These are phyloP conservation scores for Hericium alpestre DNA, from an alignment of 768 basidiomycete species.

Conservation along the genomic window DNA sequence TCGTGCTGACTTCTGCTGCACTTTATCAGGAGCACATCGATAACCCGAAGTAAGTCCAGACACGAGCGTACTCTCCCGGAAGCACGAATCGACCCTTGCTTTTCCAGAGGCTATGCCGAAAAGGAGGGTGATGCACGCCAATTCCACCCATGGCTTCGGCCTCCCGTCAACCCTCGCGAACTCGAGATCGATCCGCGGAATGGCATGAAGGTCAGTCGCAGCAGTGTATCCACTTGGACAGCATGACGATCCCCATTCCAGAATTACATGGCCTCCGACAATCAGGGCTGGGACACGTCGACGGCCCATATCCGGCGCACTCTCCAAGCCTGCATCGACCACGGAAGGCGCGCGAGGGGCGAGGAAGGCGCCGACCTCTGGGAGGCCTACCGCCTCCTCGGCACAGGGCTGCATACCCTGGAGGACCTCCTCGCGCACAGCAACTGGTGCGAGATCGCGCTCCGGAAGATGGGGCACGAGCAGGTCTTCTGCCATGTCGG, in stretches of 20 bases:
- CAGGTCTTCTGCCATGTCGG: constrained; percentile 79
- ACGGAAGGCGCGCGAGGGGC: constrained; percentile 47
- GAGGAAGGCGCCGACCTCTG: constrained; percentile 45
- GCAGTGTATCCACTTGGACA: background rate
- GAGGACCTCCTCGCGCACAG: constrained; percentile 73
- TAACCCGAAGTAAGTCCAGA: constrained; percentile 48
- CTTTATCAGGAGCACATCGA: constrained; percentile 59
- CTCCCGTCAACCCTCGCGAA: constrained; percentile 62
- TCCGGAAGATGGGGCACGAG: constrained; percentile 57
- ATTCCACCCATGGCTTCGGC: constrained; percentile 62
- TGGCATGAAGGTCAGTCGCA: constrained; percentile 58
- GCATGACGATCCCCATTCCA: constrained; percentile 14
- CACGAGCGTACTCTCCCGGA: background rate
- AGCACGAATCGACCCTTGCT: background rate
- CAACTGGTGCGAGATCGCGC: constrained; percentile 69
- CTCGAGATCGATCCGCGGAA: constrained; percentile 66
- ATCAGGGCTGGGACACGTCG: constrained; percentile 64
- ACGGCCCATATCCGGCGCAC: constrained; percentile 55
- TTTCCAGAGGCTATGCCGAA: constrained; percentile 50
- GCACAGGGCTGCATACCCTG: constrained; percentile 55
- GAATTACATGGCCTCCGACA: constrained; percentile 73
- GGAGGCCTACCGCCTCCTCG: constrained; percentile 64
- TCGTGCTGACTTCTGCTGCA: background rate
- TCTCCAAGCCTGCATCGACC: constrained; percentile 55
- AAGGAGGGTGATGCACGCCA: constrained; percentile 62